Conservation (phyloP, 2,329 filamentous ascomycete species). For the Hypoxylon sp. region DNA sequence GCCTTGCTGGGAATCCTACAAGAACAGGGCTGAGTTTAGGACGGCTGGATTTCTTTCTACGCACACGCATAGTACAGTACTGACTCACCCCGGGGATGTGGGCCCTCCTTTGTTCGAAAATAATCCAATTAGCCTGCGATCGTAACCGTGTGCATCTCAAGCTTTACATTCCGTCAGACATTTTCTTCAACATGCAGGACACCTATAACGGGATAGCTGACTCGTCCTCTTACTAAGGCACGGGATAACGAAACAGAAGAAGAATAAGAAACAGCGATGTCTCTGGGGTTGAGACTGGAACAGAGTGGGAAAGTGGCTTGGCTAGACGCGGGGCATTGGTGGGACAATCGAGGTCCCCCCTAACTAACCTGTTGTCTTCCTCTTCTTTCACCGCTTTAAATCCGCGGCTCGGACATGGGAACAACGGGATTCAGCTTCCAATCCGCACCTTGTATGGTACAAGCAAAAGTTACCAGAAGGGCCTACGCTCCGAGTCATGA, state of each 20-base stretch:
- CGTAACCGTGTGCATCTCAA: conserved; percentile 4
- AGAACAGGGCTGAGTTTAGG: conserved; percentile 28
- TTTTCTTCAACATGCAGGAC: not conserved
- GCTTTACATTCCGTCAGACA: not conserved
- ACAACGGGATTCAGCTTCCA: conserved; percentile 10
- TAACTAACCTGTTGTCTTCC: not conserved
- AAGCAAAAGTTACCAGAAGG: not conserved
- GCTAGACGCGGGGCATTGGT: conserved; percentile 33
- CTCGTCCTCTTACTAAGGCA: not conserved
- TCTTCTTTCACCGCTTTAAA: conserved; percentile 22
- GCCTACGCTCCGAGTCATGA: not conserved
- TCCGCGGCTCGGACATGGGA: conserved; percentile 19
- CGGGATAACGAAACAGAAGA: not conserved
- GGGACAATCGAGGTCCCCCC: not conserved
- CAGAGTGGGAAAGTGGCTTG: conserved; percentile 23
- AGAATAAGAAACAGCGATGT: not conserved
- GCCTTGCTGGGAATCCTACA: conserved; percentile 27
- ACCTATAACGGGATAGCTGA: not conserved
- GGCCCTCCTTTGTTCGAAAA: conserved; percentile 19
- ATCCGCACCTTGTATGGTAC: not conserved
- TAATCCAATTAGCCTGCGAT: conserved; percentile 4
- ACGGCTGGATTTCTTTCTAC: conserved; percentile 15
- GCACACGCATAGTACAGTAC: conserved; percentile 1
- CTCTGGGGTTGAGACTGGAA: conserved; percentile 19
- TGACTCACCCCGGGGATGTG: conserved; percentile 35